These are phyloP conservation scores for Exidia glandulosa DNA, from an alignment of 768 basidiomycete species.

Conservation along the genomic window DNA sequence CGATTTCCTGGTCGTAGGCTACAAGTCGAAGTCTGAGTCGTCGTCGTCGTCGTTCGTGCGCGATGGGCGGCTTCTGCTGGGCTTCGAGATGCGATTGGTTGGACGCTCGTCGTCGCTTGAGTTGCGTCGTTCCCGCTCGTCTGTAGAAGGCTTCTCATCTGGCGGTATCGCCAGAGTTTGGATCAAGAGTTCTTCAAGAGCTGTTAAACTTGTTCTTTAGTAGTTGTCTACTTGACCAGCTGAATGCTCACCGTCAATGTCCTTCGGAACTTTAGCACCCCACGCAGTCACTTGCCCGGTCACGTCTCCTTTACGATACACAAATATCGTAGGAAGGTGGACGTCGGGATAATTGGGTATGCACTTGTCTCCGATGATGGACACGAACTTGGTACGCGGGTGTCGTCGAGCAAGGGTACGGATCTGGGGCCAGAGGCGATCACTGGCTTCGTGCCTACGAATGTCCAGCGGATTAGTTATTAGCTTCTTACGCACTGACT, in stretches of 20 bases:
- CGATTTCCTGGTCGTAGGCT: too few relatives aligned
- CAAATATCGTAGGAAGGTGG: constrained; percentile 81
- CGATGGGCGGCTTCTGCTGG: constrained; percentile 33
- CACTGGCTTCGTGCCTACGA: constrained; percentile 60
- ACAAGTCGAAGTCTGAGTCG: constrained; percentile 64
- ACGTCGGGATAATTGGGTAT: constrained; percentile 92
- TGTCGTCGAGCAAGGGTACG: constrained; percentile 65
- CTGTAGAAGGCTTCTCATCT: constrained; percentile 34
- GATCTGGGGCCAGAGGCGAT: constrained; percentile 62
- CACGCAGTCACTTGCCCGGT: constrained; percentile 75
- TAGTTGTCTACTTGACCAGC: neutral
- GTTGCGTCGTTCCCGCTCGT: constrained; percentile 9
- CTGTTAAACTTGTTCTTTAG: constrained; percentile 22
- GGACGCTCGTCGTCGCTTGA: constrained; percentile 42
- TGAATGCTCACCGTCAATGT: constrained; percentile 52
- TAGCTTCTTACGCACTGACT: neutral
- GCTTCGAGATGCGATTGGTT: constrained; percentile 41
- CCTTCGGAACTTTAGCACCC: constrained; percentile 69
- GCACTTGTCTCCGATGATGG: constrained; percentile 89
- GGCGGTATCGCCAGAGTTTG: constrained; percentile 55
- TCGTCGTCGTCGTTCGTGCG: constrained; percentile 54
- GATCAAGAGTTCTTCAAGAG: constrained; percentile 61
- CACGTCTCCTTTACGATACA: constrained; percentile 90
- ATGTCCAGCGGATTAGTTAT: neutral
- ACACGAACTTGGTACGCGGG: constrained; percentile 90